A percentile compares a stretch with the other conserved stretches of the same genome.
Evolutionary conservation across 2,329 filamentous ascomycete species (phyloP).

Genomic region (Claviceps sp.): DNA sequence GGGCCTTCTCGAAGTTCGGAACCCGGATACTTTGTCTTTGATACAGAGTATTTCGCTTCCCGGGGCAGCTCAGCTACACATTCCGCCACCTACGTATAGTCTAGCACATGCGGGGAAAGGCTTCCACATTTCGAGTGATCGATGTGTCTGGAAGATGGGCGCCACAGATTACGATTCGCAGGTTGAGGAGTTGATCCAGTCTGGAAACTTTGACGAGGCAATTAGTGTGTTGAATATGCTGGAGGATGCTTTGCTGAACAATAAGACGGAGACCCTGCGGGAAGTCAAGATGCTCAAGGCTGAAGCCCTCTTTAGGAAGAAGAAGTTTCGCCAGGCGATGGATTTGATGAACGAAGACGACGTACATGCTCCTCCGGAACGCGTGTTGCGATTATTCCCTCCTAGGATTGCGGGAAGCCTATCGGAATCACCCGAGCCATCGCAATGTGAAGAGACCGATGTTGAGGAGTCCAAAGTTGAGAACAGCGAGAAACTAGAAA

Average conservation of each 20-base stretch:
- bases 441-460: constrained; percentile 29
- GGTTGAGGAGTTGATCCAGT: constrained; percentile 65
- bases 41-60: constrained; percentile 75
- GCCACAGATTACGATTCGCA: constrained; percentile 85
- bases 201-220: constrained; percentile 72
- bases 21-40: constrained; percentile 80
- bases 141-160: constrained; percentile 91
- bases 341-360: constrained; percentile 77
- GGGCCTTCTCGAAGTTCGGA: constrained; percentile 77
- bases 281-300: constrained; percentile 89
- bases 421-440: constrained; percentile 38
- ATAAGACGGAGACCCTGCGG: constrained; percentile 69
- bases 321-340: constrained; percentile 73
- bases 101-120: constrained; percentile 94
- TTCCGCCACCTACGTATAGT: constrained; percentile 83
- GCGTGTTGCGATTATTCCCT: constrained; percentile 77
- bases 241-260: constrained; percentile 75
- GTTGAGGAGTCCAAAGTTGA: constrained; percentile 18
- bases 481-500: constrained; percentile 15
- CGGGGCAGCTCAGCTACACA: constrained; percentile 73
- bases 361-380: constrained; percentile 77
- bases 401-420: constrained; percentile 70
- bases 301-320: constrained; percentile 66
- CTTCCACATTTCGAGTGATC: constrained; percentile 84
- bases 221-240: constrained; percentile 81